phyloP scores from a whole-genome alignment of 176 grass and related monocot genomes.

The Tillandsia fasciculata region DNA sequence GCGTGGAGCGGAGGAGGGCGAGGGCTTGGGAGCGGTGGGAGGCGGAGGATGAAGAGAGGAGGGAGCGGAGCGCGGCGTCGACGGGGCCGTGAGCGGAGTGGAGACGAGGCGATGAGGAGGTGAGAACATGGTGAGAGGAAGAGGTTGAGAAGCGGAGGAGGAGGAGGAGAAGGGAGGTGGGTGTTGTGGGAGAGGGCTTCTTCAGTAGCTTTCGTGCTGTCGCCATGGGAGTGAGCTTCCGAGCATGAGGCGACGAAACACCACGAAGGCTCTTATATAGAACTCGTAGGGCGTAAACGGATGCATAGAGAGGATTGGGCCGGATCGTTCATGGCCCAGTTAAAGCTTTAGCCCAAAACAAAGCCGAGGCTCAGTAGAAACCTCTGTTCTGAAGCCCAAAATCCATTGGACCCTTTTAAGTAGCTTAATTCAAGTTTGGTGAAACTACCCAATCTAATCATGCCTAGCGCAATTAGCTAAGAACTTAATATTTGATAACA shows the following conservation, averaged over 20 bases:
- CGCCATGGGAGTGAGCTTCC: neutral
- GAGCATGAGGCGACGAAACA: neutral
- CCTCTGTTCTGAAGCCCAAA: no score
- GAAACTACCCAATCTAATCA: no score
- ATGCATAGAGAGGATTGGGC: neutral
- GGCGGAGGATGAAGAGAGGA: constrained; percentile 19
- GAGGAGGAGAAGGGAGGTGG: neutral
- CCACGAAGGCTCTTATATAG: neutral
- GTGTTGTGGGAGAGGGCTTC: neutral
- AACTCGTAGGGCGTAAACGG: neutral
- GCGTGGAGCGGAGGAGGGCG: constrained; percentile 18
- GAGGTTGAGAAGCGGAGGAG: neutral
- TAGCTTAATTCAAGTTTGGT: no score
- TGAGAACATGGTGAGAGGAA: neutral
- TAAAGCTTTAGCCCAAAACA: no score
- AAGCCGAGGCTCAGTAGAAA: no score
- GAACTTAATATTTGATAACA: no score
- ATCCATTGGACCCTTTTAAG: no score
- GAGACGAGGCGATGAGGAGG: neutral
- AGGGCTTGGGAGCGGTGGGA: constrained; percentile 20
- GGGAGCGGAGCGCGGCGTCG: constrained; percentile 20
- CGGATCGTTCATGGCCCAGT: no score
- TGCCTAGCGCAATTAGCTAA: no score
- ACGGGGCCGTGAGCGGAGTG: neutral
- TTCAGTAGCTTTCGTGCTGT: neutral